Conservation (phyloP, 2,329 filamentous ascomycete genomes). For the Pestalotiopsis fici region DNA sequence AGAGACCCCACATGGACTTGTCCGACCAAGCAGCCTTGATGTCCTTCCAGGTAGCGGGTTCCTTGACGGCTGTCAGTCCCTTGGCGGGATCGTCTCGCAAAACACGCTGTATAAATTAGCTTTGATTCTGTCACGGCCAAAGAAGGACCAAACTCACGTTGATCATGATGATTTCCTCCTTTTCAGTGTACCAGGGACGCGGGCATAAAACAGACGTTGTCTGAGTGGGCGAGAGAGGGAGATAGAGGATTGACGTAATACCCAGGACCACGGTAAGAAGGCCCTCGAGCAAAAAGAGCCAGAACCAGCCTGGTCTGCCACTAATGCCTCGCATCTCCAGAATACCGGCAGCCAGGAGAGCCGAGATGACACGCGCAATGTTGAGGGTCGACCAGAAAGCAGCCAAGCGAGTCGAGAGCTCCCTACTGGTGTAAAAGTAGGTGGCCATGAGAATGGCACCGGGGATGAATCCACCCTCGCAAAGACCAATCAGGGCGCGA, state of each 20-base stretch:
- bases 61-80: slow-evolving; percentile 45
- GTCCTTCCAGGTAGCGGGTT: slow-evolving; percentile 42
- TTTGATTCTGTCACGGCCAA: neutral
- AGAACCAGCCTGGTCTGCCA: slow-evolving; percentile 56
- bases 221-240: slow-evolving; percentile 65
- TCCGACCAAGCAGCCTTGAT: slow-evolving; percentile 46
- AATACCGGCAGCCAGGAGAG: slow-evolving; percentile 45
- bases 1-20: slow-evolving; percentile 50
- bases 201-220: slow-evolving; percentile 63
- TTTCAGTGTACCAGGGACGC: slow-evolving; percentile 66
- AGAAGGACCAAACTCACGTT: slow-evolving; percentile 38
- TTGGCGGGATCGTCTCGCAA: slow-evolving; percentile 55
- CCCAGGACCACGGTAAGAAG: slow-evolving; percentile 54
- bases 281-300: slow-evolving; percentile 47
- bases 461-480: slow-evolving; percentile 60
- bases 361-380: slow-evolving; percentile 44
- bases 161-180: slow-evolving; percentile 70
- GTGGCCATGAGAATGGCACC: slow-evolving; percentile 65
- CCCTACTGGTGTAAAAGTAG: slow-evolving; percentile 72
- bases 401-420: slow-evolving; percentile 66
- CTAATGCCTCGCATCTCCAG: slow-evolving; percentile 50
- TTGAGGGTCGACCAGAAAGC: slow-evolving; percentile 66
- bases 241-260: slow-evolving; percentile 55
- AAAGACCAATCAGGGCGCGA: slow-evolving; percentile 52
- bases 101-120: slow-evolving; percentile 34